Evolutionary conservation across 2,329 filamentous ascomycete species (phyloP).

Genomic region (Talaromyces funiculosus): DNA sequence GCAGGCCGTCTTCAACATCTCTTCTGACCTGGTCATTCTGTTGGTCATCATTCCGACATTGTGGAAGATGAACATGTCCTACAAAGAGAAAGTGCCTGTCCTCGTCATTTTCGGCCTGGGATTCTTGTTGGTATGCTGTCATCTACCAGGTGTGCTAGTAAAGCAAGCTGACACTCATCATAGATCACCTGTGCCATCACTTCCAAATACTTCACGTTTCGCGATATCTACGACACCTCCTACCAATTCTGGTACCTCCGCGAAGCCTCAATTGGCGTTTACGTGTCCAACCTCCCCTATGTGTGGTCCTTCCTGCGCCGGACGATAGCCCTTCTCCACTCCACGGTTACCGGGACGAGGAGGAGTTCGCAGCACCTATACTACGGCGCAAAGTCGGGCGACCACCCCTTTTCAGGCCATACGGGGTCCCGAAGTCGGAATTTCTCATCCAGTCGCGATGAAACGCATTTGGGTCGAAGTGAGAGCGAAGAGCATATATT

Average conservation of each 20-base stretch:
- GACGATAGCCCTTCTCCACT: slow-evolving; percentile 23
- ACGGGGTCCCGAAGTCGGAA: neutral
- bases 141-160: neutral
- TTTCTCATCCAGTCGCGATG: slow-evolving; percentile 1
- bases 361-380: neutral
- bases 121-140: slow-evolving; percentile 26
- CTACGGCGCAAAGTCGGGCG: neutral
- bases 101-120: slow-evolving; percentile 35
- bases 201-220: slow-evolving; percentile 44
- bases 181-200: slow-evolving; percentile 41
- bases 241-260: slow-evolving; percentile 42
- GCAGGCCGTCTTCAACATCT: slow-evolving; percentile 43
- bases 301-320: slow-evolving; percentile 39
- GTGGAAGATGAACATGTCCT: slow-evolving; percentile 29
- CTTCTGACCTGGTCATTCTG: slow-evolving; percentile 37
- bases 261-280: slow-evolving; percentile 36
- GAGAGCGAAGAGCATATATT: slow-evolving; percentile 11
- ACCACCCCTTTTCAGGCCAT: neutral
- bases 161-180: slow-evolving; percentile 1
- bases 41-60: slow-evolving; percentile 35
- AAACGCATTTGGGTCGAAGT: neutral
- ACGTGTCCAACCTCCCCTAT: slow-evolving; percentile 45
- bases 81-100: slow-evolving; percentile 30
- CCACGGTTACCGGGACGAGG: neutral
- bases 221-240: slow-evolving; percentile 29